Evolutionary conservation across 2,329 filamentous ascomycete genomes (phyloP).

Genomic region (Cladophialophora immunda): DNA sequence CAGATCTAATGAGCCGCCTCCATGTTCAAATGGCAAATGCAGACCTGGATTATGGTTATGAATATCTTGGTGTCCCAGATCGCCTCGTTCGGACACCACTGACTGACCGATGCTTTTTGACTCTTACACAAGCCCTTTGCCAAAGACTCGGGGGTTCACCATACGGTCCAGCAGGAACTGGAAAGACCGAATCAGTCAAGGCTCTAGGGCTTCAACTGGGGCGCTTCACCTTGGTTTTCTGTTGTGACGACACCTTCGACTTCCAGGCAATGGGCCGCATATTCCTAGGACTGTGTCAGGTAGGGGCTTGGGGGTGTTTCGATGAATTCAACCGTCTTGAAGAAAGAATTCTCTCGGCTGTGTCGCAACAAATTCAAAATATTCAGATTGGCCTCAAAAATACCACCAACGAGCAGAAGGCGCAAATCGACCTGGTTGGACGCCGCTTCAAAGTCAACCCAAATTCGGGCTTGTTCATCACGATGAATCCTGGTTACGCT

Average conservation of each 20-base stretch:
- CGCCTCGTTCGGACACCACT: slow-evolving; percentile 95
- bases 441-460: slow-evolving; percentile 87
- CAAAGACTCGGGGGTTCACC: slow-evolving; percentile 96
- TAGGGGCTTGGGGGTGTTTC: slow-evolving; percentile 99
- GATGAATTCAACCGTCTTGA: slow-evolving; percentile 99
- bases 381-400: slow-evolving; percentile 96
- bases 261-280: slow-evolving; percentile 99
- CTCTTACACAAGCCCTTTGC: slow-evolving; percentile 92
- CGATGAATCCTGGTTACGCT: slow-evolving; percentile 99
- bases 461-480: slow-evolving; percentile 99
- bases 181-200: slow-evolving; percentile 99
- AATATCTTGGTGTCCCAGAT: slow-evolving; percentile 96
- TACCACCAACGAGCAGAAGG: slow-evolving; percentile 78
- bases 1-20: slow-evolving; percentile 82
- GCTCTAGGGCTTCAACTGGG: slow-evolving; percentile 95
- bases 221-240: slow-evolving; percentile 98
- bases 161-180: slow-evolving; percentile 95
- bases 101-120: slow-evolving; percentile 97
- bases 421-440: slow-evolving; percentile 93
- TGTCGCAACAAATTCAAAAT: slow-evolving; percentile 99
- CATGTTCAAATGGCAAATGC: slow-evolving; percentile 97
- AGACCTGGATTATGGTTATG: slow-evolving; percentile 93
- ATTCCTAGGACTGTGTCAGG: slow-evolving; percentile 98
- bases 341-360: slow-evolving; percentile 94
- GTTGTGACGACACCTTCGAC: slow-evolving; percentile 99